These are phyloP conservation scores for Phytopythium delawarense DNA, from an alignment of 352 stramenopile genomes.

Conservation along the genomic window DNA sequence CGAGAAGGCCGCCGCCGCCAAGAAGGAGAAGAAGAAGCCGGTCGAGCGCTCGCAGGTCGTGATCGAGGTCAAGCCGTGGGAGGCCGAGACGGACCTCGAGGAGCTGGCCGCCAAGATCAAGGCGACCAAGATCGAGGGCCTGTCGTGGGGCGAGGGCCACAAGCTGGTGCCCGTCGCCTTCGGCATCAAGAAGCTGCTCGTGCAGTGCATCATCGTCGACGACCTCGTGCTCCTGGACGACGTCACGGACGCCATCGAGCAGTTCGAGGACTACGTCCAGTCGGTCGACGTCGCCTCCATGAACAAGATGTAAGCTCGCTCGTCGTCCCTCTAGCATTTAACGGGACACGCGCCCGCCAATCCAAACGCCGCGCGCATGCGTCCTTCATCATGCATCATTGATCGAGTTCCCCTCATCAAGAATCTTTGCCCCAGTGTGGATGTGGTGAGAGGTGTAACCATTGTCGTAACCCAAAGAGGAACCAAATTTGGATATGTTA, in stretches of 20 bases:
- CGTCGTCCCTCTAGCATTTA: background rate
- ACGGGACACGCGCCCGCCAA: background rate
- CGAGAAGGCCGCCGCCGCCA: constrained; percentile 37
- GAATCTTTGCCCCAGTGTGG: no score
- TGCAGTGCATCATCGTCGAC: constrained; percentile 84
- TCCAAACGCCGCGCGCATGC: constrained; percentile 4
- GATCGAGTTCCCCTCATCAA: no score
- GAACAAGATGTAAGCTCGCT: constrained; percentile 74
- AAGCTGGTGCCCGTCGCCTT: constrained; percentile 84
- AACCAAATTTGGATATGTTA: no score
- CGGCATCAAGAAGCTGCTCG: constrained; percentile 84
- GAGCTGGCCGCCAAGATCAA: constrained; percentile 73
- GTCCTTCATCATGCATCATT: background rate
- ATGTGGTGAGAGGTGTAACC: no score
- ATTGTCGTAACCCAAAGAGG: no score
- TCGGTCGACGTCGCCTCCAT: constrained; percentile 84
- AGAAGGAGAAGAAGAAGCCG: constrained; percentile 69
- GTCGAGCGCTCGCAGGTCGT: constrained; percentile 61
- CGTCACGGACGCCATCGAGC: constrained; percentile 77
- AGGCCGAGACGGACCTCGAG: constrained; percentile 74
- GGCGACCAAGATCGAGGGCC: constrained; percentile 58
- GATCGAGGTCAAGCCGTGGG: constrained; percentile 72
- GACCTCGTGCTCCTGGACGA: constrained; percentile 76
- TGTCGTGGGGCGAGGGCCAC: constrained; percentile 77
- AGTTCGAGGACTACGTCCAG: constrained; percentile 84